Conservation (phyloP, 306 rosid genomes). For the Senna siamea region DNA sequence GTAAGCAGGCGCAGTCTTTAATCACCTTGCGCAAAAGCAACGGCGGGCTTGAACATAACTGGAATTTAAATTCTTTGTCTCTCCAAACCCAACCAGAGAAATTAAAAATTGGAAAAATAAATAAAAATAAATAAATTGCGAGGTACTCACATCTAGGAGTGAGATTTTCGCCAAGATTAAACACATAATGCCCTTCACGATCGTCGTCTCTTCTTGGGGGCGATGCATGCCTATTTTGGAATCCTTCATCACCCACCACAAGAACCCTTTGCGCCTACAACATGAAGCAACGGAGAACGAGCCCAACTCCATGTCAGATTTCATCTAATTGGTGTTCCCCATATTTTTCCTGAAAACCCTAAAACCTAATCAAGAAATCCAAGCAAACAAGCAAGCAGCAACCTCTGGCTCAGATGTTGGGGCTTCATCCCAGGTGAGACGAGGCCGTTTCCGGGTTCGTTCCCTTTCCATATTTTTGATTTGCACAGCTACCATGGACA, state of each 20-base stretch:
- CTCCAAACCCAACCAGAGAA: not conserved
- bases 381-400: slow-evolving; percentile 26
- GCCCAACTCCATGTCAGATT: slow-evolving; percentile 17
- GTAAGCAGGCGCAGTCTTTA: not conserved
- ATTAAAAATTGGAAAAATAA: too few species aligned
- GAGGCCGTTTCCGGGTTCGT: slow-evolving; percentile 76
- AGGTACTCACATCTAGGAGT: slow-evolving; percentile 78
- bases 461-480: slow-evolving; percentile 61
- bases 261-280: slow-evolving; percentile 60
- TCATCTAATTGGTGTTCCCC: slow-evolving; percentile 11
- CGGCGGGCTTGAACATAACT: not conserved
- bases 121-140: not conserved
- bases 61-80: not conserved
- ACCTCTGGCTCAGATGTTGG: slow-evolving; percentile 70
- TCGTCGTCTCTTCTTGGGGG: slow-evolving; percentile 91
- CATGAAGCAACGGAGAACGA: slow-evolving; percentile 21
- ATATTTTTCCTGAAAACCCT: slow-evolving; percentile 41
- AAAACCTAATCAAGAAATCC: slow-evolving; percentile 35
- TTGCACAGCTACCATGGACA: slow-evolving; percentile 49
- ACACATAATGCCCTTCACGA: slow-evolving; percentile 93
- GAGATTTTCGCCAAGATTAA: slow-evolving; percentile 89
- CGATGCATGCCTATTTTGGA: slow-evolving; percentile 57
- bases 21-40: not conserved
- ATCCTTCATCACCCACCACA: slow-evolving; percentile 50
- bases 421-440: slow-evolving; percentile 79